Evolutionary conservation across 768 basidiomycete species (phyloP), one percentile per base, ranked within the genome.

Genomic region (Boletales sp.): DNA sequence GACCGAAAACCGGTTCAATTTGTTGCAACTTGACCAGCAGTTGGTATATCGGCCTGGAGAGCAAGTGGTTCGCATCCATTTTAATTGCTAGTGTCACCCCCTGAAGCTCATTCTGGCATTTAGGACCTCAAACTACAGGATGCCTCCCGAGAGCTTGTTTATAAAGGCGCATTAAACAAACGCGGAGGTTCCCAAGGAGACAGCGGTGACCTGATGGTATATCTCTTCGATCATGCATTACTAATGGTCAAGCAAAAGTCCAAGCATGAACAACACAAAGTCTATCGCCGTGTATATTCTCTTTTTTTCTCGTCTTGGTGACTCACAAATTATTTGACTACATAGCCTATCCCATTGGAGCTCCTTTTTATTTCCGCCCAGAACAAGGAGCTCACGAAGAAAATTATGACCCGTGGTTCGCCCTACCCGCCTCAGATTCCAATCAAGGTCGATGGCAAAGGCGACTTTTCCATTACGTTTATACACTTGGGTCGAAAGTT

Each of bases 201-300:
- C 53, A 92, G 84, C 60, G 93, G 92, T 14, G 95, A 98, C 65
- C 74, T 97, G 44, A 81, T 90, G 59, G 90, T 95, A 7, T 97
- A 95, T 74, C 70, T 99, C 61, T 96, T 99, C 64, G 96, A 99
- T 66, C 96, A 99, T 68, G 94, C 94, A 2, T 72, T 99, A 38
- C 73, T 99, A 31, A 91, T 98, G 81, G 94, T 90, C 56, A 97
- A 93, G 71, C 86, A 93, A 64, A 94, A 92, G 69, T 90, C 84
- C 69, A 93, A 94, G 65, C 84, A 86, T 44, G 94, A 97, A 58
- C 90, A 93, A 60, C 87, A 83, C 69, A 90, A 90, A 64, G 94
- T 98, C 12, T 94, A 96, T 64, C 84, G 94, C 58, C 83, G 88
- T 59, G 94, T 98, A 64, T 66, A 87, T 73, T 44, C 25, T 44